Evolutionary conservation across 768 basidiomycete species (phyloP), one percentile per base, ranked within the genome.

Genomic region (Aureoboletus auriporus): DNA sequence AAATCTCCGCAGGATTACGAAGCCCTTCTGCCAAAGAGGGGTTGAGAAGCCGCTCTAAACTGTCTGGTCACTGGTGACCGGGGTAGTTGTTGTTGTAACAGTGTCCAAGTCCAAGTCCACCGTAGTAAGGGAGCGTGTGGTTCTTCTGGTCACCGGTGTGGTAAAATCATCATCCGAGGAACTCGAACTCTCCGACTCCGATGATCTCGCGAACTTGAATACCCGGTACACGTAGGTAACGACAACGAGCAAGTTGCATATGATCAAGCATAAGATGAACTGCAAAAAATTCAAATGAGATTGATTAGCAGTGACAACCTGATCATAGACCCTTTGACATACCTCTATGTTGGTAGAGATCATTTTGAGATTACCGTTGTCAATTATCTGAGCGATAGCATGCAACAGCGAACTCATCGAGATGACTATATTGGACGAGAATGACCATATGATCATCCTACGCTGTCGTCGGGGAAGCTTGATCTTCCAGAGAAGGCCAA

Each of bases 401-500:
- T 33, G 49, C 10, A 31, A 34, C 33, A 59, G 40, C n/a, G 47
- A 56, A 34, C 55, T 34, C 29, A 50, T 5, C 11, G 28, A 51
- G 51, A 62, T 51, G 13, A 59, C n/a, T 4, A 46, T 34, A 27
- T 45, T 49, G 4, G 47, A 52, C 12, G 51, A 48, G 37, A 50
- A 52, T 44, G 49, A 36, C 8, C 20, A 44, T 8, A 46, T 40
- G 28, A 62, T 54, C 52, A 56, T 56, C 30, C 48, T 44, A n/a
- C 52, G 50, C 27, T 49, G 52, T 34, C 50, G 49, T 40, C 16
- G 28, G 27, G 42, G 50, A 47, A 51, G 50, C 12, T 40, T 56
- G 49, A 62, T 26, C 12, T 46, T 42, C 56, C 60, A 55, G 42
- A 56, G 42, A 34, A 46, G 39, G 17, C 27, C 33, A 9, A 54